Conservation (phyloP, 1,284 basidiomycete genomes). For the Cerrena zonata region DNA sequence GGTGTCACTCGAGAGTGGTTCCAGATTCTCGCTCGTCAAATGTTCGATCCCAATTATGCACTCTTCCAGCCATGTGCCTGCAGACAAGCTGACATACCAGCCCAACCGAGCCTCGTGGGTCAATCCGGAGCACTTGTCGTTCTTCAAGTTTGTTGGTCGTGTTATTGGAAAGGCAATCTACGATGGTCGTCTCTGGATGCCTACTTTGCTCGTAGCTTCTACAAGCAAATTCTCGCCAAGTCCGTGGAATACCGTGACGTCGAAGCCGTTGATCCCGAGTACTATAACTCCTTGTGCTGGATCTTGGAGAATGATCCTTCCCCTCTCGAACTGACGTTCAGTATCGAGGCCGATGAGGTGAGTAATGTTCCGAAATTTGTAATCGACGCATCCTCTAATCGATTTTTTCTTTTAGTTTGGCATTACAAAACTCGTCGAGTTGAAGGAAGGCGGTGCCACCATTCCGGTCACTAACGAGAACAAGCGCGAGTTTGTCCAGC, state of each 20-base stretch:
- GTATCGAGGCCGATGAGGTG: slow-evolving; percentile 87
- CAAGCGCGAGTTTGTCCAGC: slow-evolving; percentile 92
- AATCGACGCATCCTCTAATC: no score
- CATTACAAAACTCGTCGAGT: slow-evolving; percentile 76
- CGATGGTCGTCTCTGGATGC: slow-evolving; percentile 95
- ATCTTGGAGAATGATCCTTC: slow-evolving; percentile 89
- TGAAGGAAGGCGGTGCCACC: slow-evolving; percentile 79
- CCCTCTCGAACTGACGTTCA: slow-evolving; percentile 79
- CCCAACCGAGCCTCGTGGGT: slow-evolving; percentile 93
- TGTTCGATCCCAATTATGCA: slow-evolving; percentile 99
- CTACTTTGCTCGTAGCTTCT: slow-evolving; percentile 93
- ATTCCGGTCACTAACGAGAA: slow-evolving; percentile 91
- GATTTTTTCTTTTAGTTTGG: slow-evolving; percentile 60
- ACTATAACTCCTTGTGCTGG: slow-evolving; percentile 90
- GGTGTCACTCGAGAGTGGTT: slow-evolving; percentile 99
- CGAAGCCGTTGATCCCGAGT: slow-evolving; percentile 95
- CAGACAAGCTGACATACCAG: slow-evolving; percentile 90
- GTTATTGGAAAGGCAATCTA: slow-evolving; percentile 96
- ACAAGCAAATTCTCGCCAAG: slow-evolving; percentile 87
- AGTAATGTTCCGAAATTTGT: slow-evolving; percentile 21
- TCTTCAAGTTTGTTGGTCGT: slow-evolving; percentile 98
- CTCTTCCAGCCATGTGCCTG: slow-evolving; percentile 94
- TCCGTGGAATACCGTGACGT: slow-evolving; percentile 90
- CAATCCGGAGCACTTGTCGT: slow-evolving; percentile 91
- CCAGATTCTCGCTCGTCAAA: slow-evolving; percentile 93